Evolutionary conservation across 2,329 filamentous ascomycete species (phyloP), one percentile per base, ranked within the genome.

Genomic region (Aspergillus eucalypticola): DNA sequence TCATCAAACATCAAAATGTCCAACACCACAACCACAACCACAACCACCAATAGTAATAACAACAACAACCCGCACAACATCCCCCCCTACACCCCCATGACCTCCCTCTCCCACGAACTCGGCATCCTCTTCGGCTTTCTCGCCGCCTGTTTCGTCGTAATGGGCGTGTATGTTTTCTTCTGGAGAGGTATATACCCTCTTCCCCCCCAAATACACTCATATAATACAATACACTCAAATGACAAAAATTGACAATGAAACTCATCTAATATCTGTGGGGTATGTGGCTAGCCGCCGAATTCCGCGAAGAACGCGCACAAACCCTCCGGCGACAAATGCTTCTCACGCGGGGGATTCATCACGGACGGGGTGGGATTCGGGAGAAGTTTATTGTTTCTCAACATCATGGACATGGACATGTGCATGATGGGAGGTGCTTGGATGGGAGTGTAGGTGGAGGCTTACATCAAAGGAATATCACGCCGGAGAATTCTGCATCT

Each of bases 61-160:
- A 10, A 29, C 8, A 29, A 29, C 27, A 58, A 17, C 10, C 35
- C 39, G 5, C 38, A 57, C 23, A 66, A 65, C 35, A 63, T 68
- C 29, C 70, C 71, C 8, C 69, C 70, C 2, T 71, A 67, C 54
- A 71, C 69, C 4, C 66, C 70, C n/a, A 69, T 70, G 54, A 61
- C 66, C 46, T 72, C 73, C 5, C 66, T 77, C 10, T 66, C 61
- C 19, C 71, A 71, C 32, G 77, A 79, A 64, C 64, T 79, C 19
- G 75, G 75, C 25, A 70, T 78, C 29, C 72, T 77, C 64, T 76
- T 78, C 60, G 76, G 68, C 17, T 78, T 79, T 56, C 65, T 77
- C 1, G 66, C 56, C 21, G 69, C 71, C 4, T 74, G 67, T 52
- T 51, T 74, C 38, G 60, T 75, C 8, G 74, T 71, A 5, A 73